phyloP scores from a whole-genome alignment of 2,329 filamentous ascomycete genomes.

The Penicillium brevicompactum region DNA sequence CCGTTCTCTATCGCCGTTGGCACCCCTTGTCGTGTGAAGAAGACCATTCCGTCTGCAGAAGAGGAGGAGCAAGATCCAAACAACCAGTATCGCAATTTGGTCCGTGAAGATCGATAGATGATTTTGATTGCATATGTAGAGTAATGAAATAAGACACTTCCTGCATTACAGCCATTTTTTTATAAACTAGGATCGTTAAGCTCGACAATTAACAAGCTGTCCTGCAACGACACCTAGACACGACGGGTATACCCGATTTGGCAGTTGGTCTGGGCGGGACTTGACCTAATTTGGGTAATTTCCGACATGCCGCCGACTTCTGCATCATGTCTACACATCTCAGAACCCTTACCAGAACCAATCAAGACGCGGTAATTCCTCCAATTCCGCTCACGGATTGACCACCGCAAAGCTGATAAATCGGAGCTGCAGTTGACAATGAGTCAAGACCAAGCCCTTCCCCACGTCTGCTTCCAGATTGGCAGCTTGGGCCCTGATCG shows the following conservation, averaged over 20 bases:
- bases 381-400: background rate
- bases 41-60: conserved; percentile 22
- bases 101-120: background rate
- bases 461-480: background rate
- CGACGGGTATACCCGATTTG: too few species aligned
- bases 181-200: too few species aligned
- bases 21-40: conserved; percentile 19
- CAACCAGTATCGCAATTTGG: conserved; percentile 21
- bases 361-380: background rate
- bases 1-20: conserved; percentile 36
- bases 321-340: too few species aligned
- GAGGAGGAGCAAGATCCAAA: conserved; percentile 27
- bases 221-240: too few species aligned
- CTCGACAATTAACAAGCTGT: too few species aligned
- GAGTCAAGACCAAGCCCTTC: background rate
- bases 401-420: conserved; percentile 2
- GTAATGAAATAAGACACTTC: too few species aligned
- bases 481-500: background rate
- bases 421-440: background rate
- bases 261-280: too few species aligned
- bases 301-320: too few species aligned
- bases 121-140: background rate
- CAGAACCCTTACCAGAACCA: background rate
- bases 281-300: background rate
- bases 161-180: too few species aligned